These are phyloP conservation scores for Carex cristatella DNA, from an alignment of 176 grass and related monocot genomes.

Conservation along the genomic window DNA sequence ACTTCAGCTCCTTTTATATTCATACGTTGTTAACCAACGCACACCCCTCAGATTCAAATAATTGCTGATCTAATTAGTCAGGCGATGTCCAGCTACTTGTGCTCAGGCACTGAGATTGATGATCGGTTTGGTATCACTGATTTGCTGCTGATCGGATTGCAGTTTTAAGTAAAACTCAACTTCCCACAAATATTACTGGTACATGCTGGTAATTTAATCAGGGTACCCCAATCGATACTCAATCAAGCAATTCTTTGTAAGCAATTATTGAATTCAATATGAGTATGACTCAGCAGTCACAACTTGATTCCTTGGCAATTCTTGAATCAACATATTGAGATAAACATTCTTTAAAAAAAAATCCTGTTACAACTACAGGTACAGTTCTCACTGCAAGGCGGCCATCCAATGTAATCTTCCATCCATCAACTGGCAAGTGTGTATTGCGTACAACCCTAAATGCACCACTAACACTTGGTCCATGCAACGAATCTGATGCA, in stretches of 20 bases:
- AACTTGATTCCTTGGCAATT: background rate
- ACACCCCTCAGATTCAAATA: background rate
- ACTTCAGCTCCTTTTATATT: background rate
- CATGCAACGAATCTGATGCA: conserved; percentile 17
- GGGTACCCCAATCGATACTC: background rate
- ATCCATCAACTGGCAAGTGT: conserved; percentile 24
- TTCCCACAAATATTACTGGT: background rate
- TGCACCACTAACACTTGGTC: conserved; percentile 15
- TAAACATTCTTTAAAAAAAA: background rate
- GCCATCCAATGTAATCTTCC: conserved; percentile 27
- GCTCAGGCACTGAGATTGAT: background rate
- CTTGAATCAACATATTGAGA: background rate
- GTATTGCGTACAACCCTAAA: conserved; percentile 10
- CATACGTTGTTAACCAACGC: background rate
- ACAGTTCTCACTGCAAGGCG: background rate
- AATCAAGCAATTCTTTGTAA: background rate
- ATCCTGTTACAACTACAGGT: background rate
- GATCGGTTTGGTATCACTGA: background rate
- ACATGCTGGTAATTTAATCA: background rate
- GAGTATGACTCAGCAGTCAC: background rate
- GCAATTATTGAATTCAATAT: background rate
- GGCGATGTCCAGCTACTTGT: background rate
- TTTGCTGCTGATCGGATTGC: background rate
- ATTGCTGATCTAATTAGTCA: background rate
- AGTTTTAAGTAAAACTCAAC: background rate